Base-by-base conservation (phyloP, 768 basidiomycete species). In the Floccularia luteovirens region DNA sequence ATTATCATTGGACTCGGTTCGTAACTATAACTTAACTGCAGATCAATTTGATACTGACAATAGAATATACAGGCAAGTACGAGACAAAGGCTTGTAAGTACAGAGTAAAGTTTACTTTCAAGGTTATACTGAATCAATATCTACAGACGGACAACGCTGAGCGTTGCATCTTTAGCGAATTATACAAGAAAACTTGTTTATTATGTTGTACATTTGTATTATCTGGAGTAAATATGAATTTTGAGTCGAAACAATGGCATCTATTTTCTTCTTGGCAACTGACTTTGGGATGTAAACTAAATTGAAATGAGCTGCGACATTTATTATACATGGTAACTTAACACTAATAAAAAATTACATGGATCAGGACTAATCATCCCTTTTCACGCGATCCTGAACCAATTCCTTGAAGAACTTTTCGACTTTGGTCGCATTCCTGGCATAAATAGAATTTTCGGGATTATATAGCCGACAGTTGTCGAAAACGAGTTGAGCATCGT, bases 401-500 rank as follows among this genome's bases (percentile, higher is more conserved):
- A 77, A 52, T 21, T 79, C 78, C 42, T 75, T 76, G 55, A 93
- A 64, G 47, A 75, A 80, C 56, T 77, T 84, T 52, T 93, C 90
- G 60, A 98, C 58, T 60, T 78, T 83, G 48, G 73, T 81, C 5
- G 92, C 93, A 48, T 89, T 85, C 62, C 82, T 87, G 39, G 80
- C 76, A 56, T 92, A 96, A 37, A 84, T 72, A 3, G 80, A 76
- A 17, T 67, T 68, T 49, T 90, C 86, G 1, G 80, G 79, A 56
- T 99, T 99, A 63, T 94, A 98, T 38, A 69, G 58, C 41, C 80
- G 70, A 61, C 93, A 96, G 54, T 99, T 99, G 48, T 89, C 77
- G 52, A 90, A 89, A 39, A 98, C 76, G 40, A 96, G 67, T 46
- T 80, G 75, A 12, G 83, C 83, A 56, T 98, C 96, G 31, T 72